Percentiles rank a stretch among this genome's conserved stretches.
Conservation (phyloP, 352 stramenopile species). For the Phytophthora macrochlamydospora region DNA sequence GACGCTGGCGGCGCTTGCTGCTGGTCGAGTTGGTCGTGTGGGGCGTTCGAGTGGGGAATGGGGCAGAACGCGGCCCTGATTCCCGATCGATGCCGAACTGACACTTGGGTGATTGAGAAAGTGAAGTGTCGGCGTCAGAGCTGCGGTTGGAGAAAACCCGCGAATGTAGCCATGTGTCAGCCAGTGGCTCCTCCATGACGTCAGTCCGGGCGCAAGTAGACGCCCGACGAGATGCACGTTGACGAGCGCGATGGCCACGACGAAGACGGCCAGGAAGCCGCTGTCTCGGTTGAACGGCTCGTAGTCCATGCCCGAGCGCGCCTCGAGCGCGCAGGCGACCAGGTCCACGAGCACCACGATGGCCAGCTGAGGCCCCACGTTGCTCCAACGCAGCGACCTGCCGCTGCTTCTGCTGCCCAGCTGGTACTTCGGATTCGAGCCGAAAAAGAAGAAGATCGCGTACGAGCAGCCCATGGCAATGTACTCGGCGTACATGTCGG, state of each 20-base stretch:
- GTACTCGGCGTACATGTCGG: constrained; percentile 55
- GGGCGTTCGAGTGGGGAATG: constrained; percentile 3
- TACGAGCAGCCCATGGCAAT: constrained; percentile 49
- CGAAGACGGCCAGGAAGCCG: constrained; percentile 24
- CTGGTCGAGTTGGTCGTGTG: neutral
- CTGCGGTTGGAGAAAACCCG: neutral
- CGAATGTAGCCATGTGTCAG: constrained; percentile 27
- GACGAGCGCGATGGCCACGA: constrained; percentile 19
- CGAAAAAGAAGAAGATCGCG: constrained; percentile 39
- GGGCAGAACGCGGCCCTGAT: neutral
- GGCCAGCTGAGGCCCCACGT: constrained; percentile 19
- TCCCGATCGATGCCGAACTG: neutral
- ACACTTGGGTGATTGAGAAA: constrained; percentile 5
- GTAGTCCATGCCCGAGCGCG: constrained; percentile 23
- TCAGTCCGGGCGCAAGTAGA: constrained; percentile 12
- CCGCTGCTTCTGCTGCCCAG: constrained; percentile 2
- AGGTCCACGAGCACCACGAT: constrained; percentile 33
- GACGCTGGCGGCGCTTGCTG: constrained; percentile 11
- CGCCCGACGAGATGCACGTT: constrained; percentile 31
- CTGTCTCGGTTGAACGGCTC: constrained; percentile 24
- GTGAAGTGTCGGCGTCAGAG: constrained; percentile 20
- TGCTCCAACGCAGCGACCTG: neutral
- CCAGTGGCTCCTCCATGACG: constrained; percentile 9
- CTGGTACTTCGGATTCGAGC: constrained; percentile 37
- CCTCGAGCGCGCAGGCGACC: constrained; percentile 30